phyloP scores from a whole-genome alignment of 805 yeast genomes.

The Tetrapisispora phaffii region DNA sequence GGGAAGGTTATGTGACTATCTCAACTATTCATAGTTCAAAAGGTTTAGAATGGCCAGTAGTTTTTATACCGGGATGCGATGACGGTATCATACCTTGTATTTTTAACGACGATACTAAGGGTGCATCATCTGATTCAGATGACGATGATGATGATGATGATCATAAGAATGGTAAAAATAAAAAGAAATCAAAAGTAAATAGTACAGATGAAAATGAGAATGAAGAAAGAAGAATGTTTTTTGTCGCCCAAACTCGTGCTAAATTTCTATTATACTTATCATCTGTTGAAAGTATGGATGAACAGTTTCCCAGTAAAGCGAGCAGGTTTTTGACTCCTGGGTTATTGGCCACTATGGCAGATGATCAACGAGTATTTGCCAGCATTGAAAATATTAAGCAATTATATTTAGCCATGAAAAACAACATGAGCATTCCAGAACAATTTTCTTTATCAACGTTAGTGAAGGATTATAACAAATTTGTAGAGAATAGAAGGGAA shows the following conservation, averaged over 20 bases:
- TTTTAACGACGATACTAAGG: conserved; percentile 26
- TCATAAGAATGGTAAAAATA: conserved; percentile 1
- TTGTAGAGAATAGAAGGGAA: conserved; percentile 21
- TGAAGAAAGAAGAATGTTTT: conserved; percentile 78
- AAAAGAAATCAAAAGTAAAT: conserved; percentile 8
- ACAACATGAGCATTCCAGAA: neutral
- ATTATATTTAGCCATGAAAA: conserved; percentile 16
- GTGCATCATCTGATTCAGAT: conserved; percentile 9
- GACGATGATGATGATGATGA: conserved; percentile 6
- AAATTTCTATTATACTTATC: conserved; percentile 43
- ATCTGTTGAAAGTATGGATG: conserved; percentile 15
- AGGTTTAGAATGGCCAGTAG: conserved; percentile 94
- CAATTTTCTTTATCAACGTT: conserved; percentile 19
- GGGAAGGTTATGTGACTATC: conserved; percentile 35
- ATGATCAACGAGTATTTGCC: conserved; percentile 21
- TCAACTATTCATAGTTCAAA: conserved; percentile 90
- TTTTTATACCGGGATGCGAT: conserved; percentile 64
- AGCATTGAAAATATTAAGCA: conserved; percentile 12
- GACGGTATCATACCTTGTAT: conserved; percentile 59
- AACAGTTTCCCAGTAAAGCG: conserved; percentile 19
- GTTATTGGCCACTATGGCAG: conserved; percentile 20
- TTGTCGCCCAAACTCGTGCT: conserved; percentile 85
- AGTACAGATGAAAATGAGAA: conserved; percentile 30
- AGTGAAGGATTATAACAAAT: conserved; percentile 22
- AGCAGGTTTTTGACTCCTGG: conserved; percentile 26